Conservation (phyloP, 345 rosid species). For the Streptanthus diversifolius region DNA sequence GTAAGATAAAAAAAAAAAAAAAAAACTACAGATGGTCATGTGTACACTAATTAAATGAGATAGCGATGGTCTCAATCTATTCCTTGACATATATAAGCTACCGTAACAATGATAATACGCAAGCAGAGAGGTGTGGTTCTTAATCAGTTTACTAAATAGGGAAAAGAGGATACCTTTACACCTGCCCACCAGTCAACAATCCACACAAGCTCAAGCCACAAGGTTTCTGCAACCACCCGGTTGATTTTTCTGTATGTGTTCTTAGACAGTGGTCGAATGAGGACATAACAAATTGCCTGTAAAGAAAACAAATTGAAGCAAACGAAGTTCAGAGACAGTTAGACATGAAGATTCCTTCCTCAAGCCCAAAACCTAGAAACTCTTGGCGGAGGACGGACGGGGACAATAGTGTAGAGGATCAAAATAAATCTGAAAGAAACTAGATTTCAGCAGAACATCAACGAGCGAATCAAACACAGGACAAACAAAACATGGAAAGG, state of each 20-base stretch:
- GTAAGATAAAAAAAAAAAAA: too few species aligned
- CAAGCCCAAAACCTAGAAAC: constrained; percentile 7
- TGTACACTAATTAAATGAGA: background rate
- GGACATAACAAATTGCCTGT: constrained; percentile 76
- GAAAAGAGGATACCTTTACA: constrained; percentile 54
- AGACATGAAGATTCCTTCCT: background rate
- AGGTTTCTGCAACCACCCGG: constrained; percentile 66
- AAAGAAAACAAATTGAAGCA: constrained; percentile 22
- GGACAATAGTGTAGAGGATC: background rate
- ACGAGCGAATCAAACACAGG: background rate
- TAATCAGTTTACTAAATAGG: background rate
- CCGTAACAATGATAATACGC: background rate
- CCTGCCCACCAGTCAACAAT: constrained; percentile 96
- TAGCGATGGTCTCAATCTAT: background rate
- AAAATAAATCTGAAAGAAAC: background rate
- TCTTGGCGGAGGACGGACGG: background rate
- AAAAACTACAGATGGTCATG: background rate
- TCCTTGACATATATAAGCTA: background rate
- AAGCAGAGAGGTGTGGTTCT: background rate
- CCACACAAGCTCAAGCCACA: constrained; percentile 96
- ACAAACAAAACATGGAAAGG: background rate
- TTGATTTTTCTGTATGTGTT: constrained; percentile 65
- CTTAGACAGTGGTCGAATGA: constrained; percentile 77
- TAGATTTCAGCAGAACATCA: background rate
- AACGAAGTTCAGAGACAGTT: background rate